These are phyloP conservation scores for Backusella tuberculispora DNA, from an alignment of 192 early-diverging fungal genomes.

Conservation along the genomic window DNA sequence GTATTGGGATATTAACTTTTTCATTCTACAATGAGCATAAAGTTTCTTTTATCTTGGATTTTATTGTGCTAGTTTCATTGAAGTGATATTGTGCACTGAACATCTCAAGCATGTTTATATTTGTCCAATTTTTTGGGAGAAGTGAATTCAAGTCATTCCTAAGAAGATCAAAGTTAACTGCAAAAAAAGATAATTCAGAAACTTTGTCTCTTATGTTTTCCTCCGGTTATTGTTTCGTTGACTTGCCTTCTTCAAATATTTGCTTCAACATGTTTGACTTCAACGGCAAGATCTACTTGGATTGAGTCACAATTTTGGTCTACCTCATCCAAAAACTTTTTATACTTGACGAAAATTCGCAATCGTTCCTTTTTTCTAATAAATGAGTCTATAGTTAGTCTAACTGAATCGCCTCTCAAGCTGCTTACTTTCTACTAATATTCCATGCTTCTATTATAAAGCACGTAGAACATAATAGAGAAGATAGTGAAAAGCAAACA, in stretches of 20 bases:
- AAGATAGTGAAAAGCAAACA: constrained; percentile 15
- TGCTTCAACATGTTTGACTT: constrained; percentile 24
- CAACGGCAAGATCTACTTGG: constrained; percentile 14
- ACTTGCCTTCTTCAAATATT: constrained; percentile 25
- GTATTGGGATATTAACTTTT: constrained; percentile 12
- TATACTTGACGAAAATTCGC: not conserved
- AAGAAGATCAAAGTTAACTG: constrained; percentile 20
- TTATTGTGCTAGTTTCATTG: constrained; percentile 21
- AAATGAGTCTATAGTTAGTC: constrained; percentile 13
- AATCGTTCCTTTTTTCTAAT: not conserved
- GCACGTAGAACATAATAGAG: constrained; percentile 18
- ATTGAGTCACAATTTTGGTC: not conserved
- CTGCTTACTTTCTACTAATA: constrained; percentile 18
- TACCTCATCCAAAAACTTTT: not conserved
- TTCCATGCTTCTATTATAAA: constrained; percentile 10
- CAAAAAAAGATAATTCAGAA: constrained; percentile 26
- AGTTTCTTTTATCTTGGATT: constrained; percentile 23
- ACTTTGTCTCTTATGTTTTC: constrained; percentile 24
- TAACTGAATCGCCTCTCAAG: constrained; percentile 21
- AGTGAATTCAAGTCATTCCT: constrained; percentile 15
- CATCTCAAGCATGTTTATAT: constrained; percentile 23
- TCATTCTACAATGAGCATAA: constrained; percentile 18
- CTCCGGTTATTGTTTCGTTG: constrained; percentile 13
- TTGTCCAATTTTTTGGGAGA: constrained; percentile 9
- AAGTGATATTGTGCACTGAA: constrained; percentile 19